Percentiles rank a stretch among this genome's conserved stretches.
phyloP scores from a whole-genome alignment of 2,329 filamentous ascomycete species.

The Botrytis aclada region DNA sequence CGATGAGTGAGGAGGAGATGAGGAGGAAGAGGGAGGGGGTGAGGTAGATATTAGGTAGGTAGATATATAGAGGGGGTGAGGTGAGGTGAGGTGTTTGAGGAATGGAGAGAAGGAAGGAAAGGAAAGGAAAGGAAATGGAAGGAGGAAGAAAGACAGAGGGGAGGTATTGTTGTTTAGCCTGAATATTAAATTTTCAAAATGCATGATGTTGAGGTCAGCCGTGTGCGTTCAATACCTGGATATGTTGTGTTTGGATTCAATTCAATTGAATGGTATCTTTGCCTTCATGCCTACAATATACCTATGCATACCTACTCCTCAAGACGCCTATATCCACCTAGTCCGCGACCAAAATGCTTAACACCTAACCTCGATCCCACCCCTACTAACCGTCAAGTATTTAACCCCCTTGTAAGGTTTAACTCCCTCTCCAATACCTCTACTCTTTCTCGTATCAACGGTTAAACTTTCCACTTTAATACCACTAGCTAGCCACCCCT shows the following conservation, averaged over 20 bases:
- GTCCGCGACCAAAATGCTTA: constrained; percentile 21
- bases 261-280: not conserved
- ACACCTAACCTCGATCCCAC: constrained; percentile 62
- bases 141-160: not conserved
- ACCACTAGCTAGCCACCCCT: constrained; percentile 66
- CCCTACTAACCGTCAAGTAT: constrained; percentile 76
- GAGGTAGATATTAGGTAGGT: not conserved
- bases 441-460: constrained; percentile 73
- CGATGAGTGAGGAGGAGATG: not conserved
- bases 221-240: not conserved
- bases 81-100: not conserved
- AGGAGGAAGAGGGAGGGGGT: not conserved
- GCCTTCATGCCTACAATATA: not conserved
- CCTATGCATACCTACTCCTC: not conserved
- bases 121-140: too few relatives aligned
- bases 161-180: not conserved
- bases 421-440: constrained; percentile 79
- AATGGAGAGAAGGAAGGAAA: not conserved
- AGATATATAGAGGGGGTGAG: too few relatives aligned
- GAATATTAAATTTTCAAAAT: not conserved
- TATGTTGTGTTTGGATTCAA: not conserved
- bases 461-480: constrained; percentile 66
- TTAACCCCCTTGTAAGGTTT: constrained; percentile 98
- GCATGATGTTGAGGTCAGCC: not conserved
- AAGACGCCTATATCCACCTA: constrained; percentile 13